Conservation (phyloP, 1,139 yeast species). For the Scheffersomyces quercinus region DNA sequence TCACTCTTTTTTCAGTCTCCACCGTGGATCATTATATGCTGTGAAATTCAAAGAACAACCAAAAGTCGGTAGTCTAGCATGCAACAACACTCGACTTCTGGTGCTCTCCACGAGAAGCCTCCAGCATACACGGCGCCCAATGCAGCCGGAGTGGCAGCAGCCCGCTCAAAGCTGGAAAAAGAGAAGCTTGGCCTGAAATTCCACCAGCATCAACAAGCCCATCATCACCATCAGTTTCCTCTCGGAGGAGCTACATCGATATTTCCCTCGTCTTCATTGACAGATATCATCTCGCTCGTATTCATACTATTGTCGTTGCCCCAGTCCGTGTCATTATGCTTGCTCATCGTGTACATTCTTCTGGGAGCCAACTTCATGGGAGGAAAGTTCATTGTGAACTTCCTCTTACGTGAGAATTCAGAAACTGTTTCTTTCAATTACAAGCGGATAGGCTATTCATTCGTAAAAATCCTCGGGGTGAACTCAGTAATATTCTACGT, state of each 20-base stretch:
- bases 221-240: conserved; percentile 11
- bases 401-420: conserved; percentile 16
- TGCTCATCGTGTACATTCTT: conserved; percentile 39
- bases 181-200: too few species aligned
- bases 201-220: conserved; percentile 10
- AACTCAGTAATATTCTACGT: conserved; percentile 33
- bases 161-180: too few species aligned
- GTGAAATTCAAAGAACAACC: too few species aligned
- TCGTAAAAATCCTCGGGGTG: conserved; percentile 16
- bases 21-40: too few species aligned
- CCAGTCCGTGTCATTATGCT: conserved; percentile 37
- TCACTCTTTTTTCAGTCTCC: too few species aligned
- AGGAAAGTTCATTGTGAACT: conserved; percentile 40
- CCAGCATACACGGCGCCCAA: too few species aligned
- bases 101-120: too few species aligned
- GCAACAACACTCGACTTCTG: too few species aligned
- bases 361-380: conserved; percentile 45
- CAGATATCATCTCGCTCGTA: conserved; percentile 47
- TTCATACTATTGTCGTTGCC: conserved; percentile 45
- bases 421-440: conserved; percentile 4
- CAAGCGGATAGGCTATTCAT: conserved; percentile 3
- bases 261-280: conserved; percentile 34
- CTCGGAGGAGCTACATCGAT: conserved; percentile 9
- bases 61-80: too few species aligned
- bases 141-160: too few species aligned